Conservation (phyloP, 2,329 filamentous ascomycete genomes). For the Dactylellina haptotyla region DNA sequence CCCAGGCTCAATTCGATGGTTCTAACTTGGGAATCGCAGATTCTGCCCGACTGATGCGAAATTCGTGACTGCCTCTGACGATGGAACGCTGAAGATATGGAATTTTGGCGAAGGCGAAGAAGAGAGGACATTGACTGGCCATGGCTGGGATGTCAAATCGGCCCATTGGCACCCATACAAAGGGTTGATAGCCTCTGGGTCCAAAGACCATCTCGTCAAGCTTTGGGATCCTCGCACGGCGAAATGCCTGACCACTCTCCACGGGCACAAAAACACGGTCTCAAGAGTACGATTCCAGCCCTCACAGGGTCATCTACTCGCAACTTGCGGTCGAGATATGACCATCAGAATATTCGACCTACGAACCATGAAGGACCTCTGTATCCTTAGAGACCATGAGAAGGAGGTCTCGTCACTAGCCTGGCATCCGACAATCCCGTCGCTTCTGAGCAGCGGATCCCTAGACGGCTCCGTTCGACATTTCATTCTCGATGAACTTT, state of each 20-base stretch:
- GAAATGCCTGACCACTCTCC: constrained; percentile 89
- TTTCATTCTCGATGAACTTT: constrained; percentile 91
- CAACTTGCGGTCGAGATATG: constrained; percentile 91
- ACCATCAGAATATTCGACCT: constrained; percentile 93
- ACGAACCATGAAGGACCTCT: constrained; percentile 97
- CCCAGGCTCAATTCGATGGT: too few relatives aligned
- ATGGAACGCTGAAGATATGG: constrained; percentile 92
- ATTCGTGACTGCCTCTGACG: constrained; percentile 95
- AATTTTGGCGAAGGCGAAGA: constrained; percentile 89
- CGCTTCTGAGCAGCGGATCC: constrained; percentile 87
- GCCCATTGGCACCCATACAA: constrained; percentile 98
- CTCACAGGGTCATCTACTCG: constrained; percentile 82
- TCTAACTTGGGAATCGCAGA: constrained; percentile 15
- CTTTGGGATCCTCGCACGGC: constrained; percentile 96
- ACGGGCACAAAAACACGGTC: constrained; percentile 97
- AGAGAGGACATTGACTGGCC: constrained; percentile 86
- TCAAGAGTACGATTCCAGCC: constrained; percentile 92
- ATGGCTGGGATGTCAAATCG: constrained; percentile 96
- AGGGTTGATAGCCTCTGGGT: constrained; percentile 91
- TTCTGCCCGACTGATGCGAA: constrained; percentile 95
- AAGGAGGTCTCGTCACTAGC: constrained; percentile 92
- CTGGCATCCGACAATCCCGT: constrained; percentile 93
- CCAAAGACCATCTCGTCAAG: constrained; percentile 96
- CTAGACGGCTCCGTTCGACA: constrained; percentile 90
- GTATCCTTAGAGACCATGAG: constrained; percentile 90